These are phyloP conservation scores for Styphnolobium japonicum DNA, from an alignment of 306 rosid genomes.

Conservation along the genomic window DNA sequence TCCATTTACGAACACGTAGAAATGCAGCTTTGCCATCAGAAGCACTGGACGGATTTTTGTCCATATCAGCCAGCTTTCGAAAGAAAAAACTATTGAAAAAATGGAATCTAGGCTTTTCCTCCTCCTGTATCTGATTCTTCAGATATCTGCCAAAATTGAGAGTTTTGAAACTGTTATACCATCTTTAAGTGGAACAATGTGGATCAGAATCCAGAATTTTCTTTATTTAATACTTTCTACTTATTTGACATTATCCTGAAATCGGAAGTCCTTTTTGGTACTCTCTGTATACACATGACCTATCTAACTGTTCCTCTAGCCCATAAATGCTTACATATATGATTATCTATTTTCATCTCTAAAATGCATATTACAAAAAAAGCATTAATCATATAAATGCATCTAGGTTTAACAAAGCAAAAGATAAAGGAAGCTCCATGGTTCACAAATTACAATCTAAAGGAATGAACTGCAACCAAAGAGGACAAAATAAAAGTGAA, in stretches of 20 bases:
- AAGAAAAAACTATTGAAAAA: constrained; percentile 89
- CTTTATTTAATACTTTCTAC: background rate
- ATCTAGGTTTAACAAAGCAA: background rate
- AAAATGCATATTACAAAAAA: background rate
- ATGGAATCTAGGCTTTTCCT: constrained; percentile 59
- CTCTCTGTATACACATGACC: background rate
- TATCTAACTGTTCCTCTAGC: background rate
- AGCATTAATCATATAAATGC: background rate
- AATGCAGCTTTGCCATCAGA: constrained; percentile 76
- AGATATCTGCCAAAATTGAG: constrained; percentile 53
- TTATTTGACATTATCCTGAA: background rate
- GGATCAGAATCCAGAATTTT: background rate
- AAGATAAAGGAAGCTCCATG: background rate
- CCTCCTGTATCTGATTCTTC: constrained; percentile 57
- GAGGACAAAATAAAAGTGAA: background rate
- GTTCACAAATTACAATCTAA: background rate
- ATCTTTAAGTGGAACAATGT: background rate
- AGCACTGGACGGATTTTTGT: constrained; percentile 69
- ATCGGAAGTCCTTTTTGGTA: background rate
- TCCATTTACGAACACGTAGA: constrained; percentile 84
- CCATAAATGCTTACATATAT: background rate
- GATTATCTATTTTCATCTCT: background rate
- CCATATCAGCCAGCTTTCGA: constrained; percentile 70
- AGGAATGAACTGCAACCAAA: background rate
- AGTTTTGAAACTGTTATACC: background rate